Evolutionary conservation across 2,329 filamentous ascomycete genomes (phyloP).

Genomic region (Penicillium olsonii): DNA sequence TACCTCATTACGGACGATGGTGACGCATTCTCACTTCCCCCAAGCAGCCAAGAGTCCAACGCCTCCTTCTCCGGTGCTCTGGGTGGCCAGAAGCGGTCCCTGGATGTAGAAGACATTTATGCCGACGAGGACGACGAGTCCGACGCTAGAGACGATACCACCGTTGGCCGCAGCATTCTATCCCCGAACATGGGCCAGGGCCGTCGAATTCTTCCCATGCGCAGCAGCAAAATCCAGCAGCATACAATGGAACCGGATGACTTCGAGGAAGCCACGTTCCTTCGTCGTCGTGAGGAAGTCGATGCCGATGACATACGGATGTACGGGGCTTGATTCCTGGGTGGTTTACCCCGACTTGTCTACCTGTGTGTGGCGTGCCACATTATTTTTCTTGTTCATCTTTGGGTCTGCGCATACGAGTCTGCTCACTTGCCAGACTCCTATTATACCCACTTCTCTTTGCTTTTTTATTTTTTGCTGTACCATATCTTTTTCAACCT

Average conservation of each 20-base stretch:
- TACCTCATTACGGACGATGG: conserved; percentile 37
- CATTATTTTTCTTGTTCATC: neutral
- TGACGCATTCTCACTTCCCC: conserved; percentile 41
- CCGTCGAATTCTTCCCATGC: conserved; percentile 23
- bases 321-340: conserved; percentile 32
- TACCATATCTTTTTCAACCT: neutral
- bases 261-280: conserved; percentile 49
- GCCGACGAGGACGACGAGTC: conserved; percentile 37
- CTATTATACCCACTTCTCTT: neutral
- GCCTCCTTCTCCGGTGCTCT: conserved; percentile 20
- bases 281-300: conserved; percentile 45
- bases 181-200: conserved; percentile 34
- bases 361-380: neutral
- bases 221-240: conserved; percentile 1
- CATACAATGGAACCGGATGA: conserved; percentile 40
- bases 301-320: conserved; percentile 34
- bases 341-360: neutral
- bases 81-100: conserved; percentile 47
- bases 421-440: neutral
- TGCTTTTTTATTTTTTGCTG: too few species aligned
- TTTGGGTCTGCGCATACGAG: neutral
- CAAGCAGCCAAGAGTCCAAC: conserved; percentile 42
- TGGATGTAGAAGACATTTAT: conserved; percentile 43
- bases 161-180: conserved; percentile 33
- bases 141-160: conserved; percentile 28